Evolutionary conservation across 495 filamentous ascomycete species (phyloP).

Genomic region (Annulohypoxylon bovei): DNA sequence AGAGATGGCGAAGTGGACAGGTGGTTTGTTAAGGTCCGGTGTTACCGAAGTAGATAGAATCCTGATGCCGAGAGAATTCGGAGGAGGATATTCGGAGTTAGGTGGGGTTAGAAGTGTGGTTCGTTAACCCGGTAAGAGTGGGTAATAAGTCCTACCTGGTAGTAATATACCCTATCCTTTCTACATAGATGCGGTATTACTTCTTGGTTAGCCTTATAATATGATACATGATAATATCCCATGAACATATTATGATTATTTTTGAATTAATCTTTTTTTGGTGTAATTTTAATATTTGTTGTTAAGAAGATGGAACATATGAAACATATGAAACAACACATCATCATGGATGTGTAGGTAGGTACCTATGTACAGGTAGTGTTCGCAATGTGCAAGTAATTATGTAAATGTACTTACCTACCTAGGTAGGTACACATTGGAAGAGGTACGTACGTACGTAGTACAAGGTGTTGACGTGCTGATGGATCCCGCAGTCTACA

Average conservation of each 20-base stretch:
- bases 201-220: neutral
- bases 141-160: neutral
- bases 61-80: neutral
- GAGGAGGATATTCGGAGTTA: neutral
- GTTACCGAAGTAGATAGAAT: neutral
- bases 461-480: neutral
- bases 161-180: neutral
- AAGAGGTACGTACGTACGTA: too few relatives aligned
- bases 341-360: too few relatives aligned
- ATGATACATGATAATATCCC: neutral
- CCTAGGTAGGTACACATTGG: neutral
- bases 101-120: neutral
- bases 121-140: neutral
- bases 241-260: too few relatives aligned
- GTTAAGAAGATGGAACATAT: too few relatives aligned
- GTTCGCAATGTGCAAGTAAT: too few relatives aligned
- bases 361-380: neutral
- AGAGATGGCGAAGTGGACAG: slow-evolving; percentile 32
- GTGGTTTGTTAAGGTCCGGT: neutral
- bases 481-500: neutral
- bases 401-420: too few relatives aligned
- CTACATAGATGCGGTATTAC: too few relatives aligned
- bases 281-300: too few relatives aligned
- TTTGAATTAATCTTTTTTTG: too few relatives aligned
- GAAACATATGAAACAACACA: too few relatives aligned